These are phyloP conservation scores for Paecilomyces niveus DNA, from an alignment of 2,329 filamentous ascomycete species.

Conservation along the genomic window DNA sequence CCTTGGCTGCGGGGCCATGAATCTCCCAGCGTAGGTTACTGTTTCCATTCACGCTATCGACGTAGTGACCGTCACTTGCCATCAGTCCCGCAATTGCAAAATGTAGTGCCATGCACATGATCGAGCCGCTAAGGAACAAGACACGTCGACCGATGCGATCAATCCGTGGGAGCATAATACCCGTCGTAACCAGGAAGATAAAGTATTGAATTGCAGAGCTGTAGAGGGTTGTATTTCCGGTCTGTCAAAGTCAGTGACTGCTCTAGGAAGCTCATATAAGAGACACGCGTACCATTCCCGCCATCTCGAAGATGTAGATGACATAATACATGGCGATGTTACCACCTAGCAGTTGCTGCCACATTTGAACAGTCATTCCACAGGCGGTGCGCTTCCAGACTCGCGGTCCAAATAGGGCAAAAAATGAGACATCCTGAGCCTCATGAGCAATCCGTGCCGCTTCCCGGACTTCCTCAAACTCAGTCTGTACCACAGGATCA, in stretches of 20 bases:
- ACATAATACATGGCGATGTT: constrained; percentile 56
- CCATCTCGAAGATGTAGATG: constrained; percentile 56
- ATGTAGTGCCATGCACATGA: constrained; percentile 43
- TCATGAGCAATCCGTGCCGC: constrained; percentile 25
- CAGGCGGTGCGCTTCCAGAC: constrained; percentile 48
- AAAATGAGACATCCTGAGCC: constrained; percentile 24
- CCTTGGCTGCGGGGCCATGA: constrained; percentile 44
- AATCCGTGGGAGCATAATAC: constrained; percentile 43
- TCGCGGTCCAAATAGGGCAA: constrained; percentile 39
- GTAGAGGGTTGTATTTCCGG: constrained; percentile 38
- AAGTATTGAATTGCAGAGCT: constrained; percentile 53
- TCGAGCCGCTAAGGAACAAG: constrained; percentile 41
- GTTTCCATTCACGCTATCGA: constrained; percentile 42
- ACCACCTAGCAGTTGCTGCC: constrained; percentile 51
- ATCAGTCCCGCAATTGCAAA: constrained; percentile 50
- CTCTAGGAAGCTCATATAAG: background rate
- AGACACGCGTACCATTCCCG: constrained; percentile 37
- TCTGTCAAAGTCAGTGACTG: constrained; percentile 10
- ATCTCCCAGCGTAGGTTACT: constrained; percentile 41
- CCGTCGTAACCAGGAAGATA: constrained; percentile 49
- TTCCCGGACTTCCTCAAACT: constrained; percentile 35
- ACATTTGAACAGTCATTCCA: constrained; percentile 48
- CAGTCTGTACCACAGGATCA: constrained; percentile 50
- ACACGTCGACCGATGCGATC: constrained; percentile 44
- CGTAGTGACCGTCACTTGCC: constrained; percentile 40